Conservation (phyloP, 139 green algal species). For the Bryopsis sp. region DNA sequence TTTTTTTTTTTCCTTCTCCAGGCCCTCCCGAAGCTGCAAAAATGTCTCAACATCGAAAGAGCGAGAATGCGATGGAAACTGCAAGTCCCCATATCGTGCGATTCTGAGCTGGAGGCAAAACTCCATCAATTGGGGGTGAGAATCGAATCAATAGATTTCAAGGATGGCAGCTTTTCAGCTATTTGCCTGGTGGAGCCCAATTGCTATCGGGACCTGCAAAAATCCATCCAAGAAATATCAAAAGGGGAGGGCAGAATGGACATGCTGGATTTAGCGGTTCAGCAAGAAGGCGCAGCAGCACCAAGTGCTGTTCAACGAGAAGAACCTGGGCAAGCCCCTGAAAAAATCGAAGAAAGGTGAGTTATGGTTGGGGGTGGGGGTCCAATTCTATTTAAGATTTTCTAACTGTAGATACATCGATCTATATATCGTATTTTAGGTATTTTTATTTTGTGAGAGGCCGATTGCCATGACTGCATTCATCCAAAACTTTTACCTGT, state of each 20-base stretch:
- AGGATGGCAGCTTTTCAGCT: not conserved
- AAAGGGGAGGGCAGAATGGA: slow-evolving; percentile 64
- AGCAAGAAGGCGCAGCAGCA: slow-evolving; percentile 24
- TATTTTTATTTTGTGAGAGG: too few species aligned
- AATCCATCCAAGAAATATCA: slow-evolving; percentile 47
- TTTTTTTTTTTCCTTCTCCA: too few species aligned
- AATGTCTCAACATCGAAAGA: slow-evolving; percentile 78
- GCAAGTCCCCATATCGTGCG: slow-evolving; percentile 27
- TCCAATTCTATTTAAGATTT: too few species aligned
- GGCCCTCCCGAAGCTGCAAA: slow-evolving; percentile 63
- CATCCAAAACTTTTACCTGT: too few species aligned
- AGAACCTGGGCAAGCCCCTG: too few species aligned
- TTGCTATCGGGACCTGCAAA: slow-evolving; percentile 71
- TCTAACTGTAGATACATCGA: too few species aligned
- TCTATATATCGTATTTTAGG: too few species aligned
- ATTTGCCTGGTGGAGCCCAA: slow-evolving; percentile 77
- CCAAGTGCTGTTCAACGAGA: slow-evolving; percentile 27
- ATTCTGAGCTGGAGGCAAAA: slow-evolving; percentile 35
- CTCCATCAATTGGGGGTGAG: slow-evolving; percentile 24
- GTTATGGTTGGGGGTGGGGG: too few species aligned
- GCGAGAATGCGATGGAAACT: slow-evolving; percentile 85
- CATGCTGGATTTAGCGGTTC: slow-evolving; percentile 68
- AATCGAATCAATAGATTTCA: slow-evolving; percentile 13
- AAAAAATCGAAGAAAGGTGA: too few species aligned
- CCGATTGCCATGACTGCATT: too few species aligned